Evolutionary conservation across 305 asterid genomes (phyloP).

Genomic region (Fraxinus ornus): DNA sequence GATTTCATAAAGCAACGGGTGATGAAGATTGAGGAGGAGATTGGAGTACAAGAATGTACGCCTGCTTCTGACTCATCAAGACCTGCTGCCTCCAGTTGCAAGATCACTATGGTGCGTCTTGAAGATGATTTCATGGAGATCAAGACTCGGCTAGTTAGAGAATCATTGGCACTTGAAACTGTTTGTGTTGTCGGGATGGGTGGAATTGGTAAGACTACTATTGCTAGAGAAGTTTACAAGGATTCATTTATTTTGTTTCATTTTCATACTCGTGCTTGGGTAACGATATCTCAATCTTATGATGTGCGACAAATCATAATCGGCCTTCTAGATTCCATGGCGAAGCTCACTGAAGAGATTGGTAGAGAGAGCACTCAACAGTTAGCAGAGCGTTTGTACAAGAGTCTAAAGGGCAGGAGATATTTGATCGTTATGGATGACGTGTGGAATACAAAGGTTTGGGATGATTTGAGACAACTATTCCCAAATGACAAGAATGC

Average conservation of each 20-base stretch:
- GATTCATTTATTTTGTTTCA: neutral
- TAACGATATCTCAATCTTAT: neutral
- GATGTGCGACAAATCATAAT: neutral
- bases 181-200: conserved; percentile 10
- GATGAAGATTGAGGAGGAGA: neutral
- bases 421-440: conserved; percentile 13
- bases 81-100: neutral
- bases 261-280: neutral
- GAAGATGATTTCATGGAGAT: neutral
- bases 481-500: conserved; percentile 11
- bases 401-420: neutral
- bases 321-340: neutral
- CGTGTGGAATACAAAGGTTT: neutral
- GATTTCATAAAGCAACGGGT: neutral
- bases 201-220: conserved; percentile 12
- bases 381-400: neutral
- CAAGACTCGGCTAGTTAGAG: neutral
- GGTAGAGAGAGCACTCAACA: no score
- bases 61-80: neutral
- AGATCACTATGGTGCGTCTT: neutral
- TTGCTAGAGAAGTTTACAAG: neutral
- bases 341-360: neutral
- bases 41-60: neutral
- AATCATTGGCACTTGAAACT: neutral
- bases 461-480: conserved; percentile 5